phyloP scores from a whole-genome alignment of 768 basidiomycete genomes.

The Nidula microcarpa region DNA sequence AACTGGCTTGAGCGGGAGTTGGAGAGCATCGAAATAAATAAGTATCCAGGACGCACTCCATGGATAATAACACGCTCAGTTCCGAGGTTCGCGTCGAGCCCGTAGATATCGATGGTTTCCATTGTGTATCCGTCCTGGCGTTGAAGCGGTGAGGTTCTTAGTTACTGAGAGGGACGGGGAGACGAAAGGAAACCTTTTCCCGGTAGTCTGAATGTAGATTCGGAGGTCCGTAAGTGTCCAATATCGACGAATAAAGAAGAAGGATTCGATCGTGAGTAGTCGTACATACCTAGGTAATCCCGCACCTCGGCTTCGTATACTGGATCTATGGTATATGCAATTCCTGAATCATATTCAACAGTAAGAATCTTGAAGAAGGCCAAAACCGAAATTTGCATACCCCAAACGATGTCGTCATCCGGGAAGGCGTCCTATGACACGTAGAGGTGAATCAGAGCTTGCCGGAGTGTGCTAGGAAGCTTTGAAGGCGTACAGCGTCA shows the following conservation, averaged over 20 bases:
- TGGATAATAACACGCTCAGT: slow-evolving; percentile 53
- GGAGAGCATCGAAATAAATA: not conserved
- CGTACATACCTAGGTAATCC: slow-evolving; percentile 69
- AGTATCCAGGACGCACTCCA: slow-evolving; percentile 32
- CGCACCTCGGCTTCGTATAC: slow-evolving; percentile 70
- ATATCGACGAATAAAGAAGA: not conserved
- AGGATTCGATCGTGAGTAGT: no score
- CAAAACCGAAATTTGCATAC: slow-evolving; percentile 26
- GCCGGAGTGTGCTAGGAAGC: not conserved
- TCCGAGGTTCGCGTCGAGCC: slow-evolving; percentile 42
- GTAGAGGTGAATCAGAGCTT: not conserved
- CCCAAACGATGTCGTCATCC: slow-evolving; percentile 84
- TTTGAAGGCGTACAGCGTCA: slow-evolving; percentile 42
- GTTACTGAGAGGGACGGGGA: not conserved
- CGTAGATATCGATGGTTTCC: slow-evolving; percentile 73
- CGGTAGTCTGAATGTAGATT: slow-evolving; percentile 57
- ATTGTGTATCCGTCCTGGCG: slow-evolving; percentile 88
- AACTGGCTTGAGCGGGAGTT: not conserved
- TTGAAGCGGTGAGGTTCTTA: not conserved
- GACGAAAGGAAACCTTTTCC: slow-evolving; percentile 58
- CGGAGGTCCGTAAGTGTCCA: not conserved
- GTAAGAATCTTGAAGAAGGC: not conserved
- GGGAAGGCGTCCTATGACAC: slow-evolving; percentile 58
- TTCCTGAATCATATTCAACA: slow-evolving; percentile 38
- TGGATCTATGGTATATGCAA: slow-evolving; percentile 87